These are phyloP conservation scores for Babjeviella inositovora DNA, from an alignment of 805 yeast genomes.

Conservation along the genomic window DNA sequence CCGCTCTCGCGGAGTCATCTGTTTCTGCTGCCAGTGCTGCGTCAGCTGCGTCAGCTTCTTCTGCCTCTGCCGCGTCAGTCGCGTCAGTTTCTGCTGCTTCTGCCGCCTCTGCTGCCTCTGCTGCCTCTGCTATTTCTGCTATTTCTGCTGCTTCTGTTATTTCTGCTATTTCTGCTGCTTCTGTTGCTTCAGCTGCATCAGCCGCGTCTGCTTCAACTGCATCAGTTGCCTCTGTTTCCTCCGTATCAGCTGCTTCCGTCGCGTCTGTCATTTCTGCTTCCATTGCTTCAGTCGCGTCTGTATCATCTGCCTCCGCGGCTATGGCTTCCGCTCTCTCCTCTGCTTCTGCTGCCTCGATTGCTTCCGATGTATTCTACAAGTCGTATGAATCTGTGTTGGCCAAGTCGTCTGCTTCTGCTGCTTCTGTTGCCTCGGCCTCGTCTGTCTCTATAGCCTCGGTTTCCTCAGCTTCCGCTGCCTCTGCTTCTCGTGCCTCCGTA, in stretches of 20 bases:
- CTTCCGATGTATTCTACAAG: slow-evolving; percentile 5
- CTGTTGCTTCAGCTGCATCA: slow-evolving; percentile 6
- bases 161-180: slow-evolving; percentile 5
- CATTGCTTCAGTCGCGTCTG: slow-evolving; percentile 7
- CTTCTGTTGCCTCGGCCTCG: slow-evolving; percentile 6
- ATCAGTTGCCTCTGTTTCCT: slow-evolving; percentile 8
- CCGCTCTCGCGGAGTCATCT: slow-evolving; percentile 6
- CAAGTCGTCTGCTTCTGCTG: slow-evolving; percentile 5
- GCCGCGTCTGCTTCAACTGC: slow-evolving; percentile 7
- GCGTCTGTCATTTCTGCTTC: slow-evolving; percentile 10
- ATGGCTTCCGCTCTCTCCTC: slow-evolving; percentile 4
- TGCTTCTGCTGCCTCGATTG: slow-evolving; percentile 7
- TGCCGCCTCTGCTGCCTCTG: slow-evolving; percentile 7
- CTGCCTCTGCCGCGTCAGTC: slow-evolving; percentile 8
- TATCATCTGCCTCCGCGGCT: slow-evolving; percentile 2
- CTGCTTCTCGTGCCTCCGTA: slow-evolving; percentile 2
- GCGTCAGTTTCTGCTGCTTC: slow-evolving; percentile 5
- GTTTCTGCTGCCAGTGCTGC: slow-evolving; percentile 7
- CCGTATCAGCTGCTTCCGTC: slow-evolving; percentile 6
- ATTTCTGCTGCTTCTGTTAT: slow-evolving; percentile 5
- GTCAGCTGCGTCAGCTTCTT: slow-evolving; percentile 7
- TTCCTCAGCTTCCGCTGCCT: slow-evolving; percentile 5
- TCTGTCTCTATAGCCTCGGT: slow-evolving; percentile 6
- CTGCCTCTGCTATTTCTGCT: slow-evolving; percentile 6
- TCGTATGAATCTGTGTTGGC: slow-evolving; percentile 5